A percentile compares a stretch with the other conserved stretches of the same genome.
These are phyloP conservation scores for Coleophoma eucalyptorum DNA, from an alignment of 2,329 filamentous ascomycete genomes.

Conservation along the genomic window DNA sequence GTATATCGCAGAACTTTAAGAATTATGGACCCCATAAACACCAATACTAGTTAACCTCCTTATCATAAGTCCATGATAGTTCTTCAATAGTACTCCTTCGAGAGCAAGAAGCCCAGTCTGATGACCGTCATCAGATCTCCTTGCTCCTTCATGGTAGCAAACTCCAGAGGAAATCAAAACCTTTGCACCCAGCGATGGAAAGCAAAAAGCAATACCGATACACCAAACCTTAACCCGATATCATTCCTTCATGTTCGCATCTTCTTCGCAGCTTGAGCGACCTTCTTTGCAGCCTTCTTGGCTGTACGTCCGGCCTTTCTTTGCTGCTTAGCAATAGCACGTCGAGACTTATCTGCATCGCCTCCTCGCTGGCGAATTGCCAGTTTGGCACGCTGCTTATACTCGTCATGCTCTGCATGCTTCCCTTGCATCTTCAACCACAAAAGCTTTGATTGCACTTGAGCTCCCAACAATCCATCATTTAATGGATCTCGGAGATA, in stretches of 20 bases:
- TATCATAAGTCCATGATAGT: slow-evolving; percentile 57
- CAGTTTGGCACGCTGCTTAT: slow-evolving; percentile 41
- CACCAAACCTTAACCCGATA: slow-evolving; percentile 7
- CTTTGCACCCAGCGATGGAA: slow-evolving; percentile 5
- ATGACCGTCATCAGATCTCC: slow-evolving; percentile 9
- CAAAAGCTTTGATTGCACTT: slow-evolving; percentile 51
- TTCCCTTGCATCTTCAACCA: slow-evolving; percentile 53
- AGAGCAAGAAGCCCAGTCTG: slow-evolving; percentile 2
- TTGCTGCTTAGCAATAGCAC: neutral
- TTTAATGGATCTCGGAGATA: slow-evolving; percentile 37
- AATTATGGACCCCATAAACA: slow-evolving; percentile 7
- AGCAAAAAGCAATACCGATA: slow-evolving; percentile 8
- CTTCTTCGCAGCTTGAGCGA: neutral
- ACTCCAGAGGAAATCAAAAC: slow-evolving; percentile 12
- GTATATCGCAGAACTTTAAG: slow-evolving; percentile 4
- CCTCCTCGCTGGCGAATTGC: slow-evolving; percentile 9
- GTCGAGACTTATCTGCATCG: slow-evolving; percentile 5
- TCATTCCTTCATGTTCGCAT: slow-evolving; percentile 5
- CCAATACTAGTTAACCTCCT: slow-evolving; percentile 33
- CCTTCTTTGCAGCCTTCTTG: slow-evolving; percentile 13
- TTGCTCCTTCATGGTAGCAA: slow-evolving; percentile 7
- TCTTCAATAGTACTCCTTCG: slow-evolving; percentile 4
- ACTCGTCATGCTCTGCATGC: slow-evolving; percentile 40
- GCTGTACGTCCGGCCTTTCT: slow-evolving; percentile 7
- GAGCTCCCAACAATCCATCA: slow-evolving; percentile 46